A percentile compares a stretch with the other conserved stretches of the same genome.
These are phyloP conservation scores for Flaveria brownii DNA, from an alignment of 129 eudicot species.

Conservation along the genomic window DNA sequence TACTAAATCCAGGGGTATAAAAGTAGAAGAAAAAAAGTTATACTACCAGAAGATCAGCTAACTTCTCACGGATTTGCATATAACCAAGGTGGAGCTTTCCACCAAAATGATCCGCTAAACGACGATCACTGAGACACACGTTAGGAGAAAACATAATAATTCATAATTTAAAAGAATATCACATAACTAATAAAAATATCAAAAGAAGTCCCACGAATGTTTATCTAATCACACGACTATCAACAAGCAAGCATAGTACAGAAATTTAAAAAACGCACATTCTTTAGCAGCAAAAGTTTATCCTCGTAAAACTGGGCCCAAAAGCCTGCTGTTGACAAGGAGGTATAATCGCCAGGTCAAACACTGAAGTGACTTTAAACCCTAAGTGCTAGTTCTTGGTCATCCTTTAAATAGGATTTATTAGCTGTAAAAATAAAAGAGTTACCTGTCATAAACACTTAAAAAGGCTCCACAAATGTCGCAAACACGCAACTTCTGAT, in stretches of 20 bases:
- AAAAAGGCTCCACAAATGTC: slow-evolving; percentile 98
- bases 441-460: slow-evolving; percentile 96
- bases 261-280: slow-evolving; percentile 86
- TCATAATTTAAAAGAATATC: slow-evolving; percentile 13
- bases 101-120: slow-evolving; percentile 98
- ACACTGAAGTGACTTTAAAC: slow-evolving; percentile 67
- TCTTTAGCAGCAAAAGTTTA: slow-evolving; percentile 97
- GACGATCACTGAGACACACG: slow-evolving; percentile 79
- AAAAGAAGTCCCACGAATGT: slow-evolving; percentile 33
- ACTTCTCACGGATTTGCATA: slow-evolving; percentile 96
- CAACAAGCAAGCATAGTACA: slow-evolving; percentile 61
- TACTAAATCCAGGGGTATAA: neutral
- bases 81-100: slow-evolving; percentile 96
- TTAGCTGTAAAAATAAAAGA: neutral
- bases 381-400: slow-evolving; percentile 53
- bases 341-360: slow-evolving; percentile 95
- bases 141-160: slow-evolving; percentile 17
- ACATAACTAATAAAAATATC: slow-evolving; percentile 3
- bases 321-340: slow-evolving; percentile 99
- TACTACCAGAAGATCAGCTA: slow-evolving; percentile 87
- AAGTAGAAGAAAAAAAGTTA: neutral
- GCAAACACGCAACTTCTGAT: slow-evolving; percentile 98
- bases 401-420: slow-evolving; percentile 28
- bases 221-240: slow-evolving; percentile 58
- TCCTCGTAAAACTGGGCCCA: slow-evolving; percentile 99